These are phyloP conservation scores for Chaetomiaceae sp. DNA, from an alignment of 2,329 filamentous ascomycete genomes.

Conservation along the genomic window DNA sequence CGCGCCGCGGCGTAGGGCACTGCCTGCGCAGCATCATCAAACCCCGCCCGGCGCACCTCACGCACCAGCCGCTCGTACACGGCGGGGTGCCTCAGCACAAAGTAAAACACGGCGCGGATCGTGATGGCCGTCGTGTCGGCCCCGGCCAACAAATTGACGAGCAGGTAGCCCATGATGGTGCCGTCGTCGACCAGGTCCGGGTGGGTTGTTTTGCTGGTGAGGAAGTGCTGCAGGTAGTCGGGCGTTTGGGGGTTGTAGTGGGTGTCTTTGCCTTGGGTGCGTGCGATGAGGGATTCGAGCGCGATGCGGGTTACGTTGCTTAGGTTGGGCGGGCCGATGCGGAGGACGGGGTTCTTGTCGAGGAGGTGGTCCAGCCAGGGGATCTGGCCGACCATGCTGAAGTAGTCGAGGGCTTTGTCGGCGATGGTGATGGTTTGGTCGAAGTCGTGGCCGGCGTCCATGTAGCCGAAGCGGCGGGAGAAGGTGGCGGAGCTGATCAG, in stretches of 20 bases:
- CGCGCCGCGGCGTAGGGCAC: constrained; percentile 21
- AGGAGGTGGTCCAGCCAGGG: constrained; percentile 22
- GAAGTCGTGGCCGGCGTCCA: not conserved
- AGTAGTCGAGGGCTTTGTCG: not conserved
- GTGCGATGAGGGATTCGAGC: constrained; percentile 24
- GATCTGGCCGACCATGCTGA: not conserved
- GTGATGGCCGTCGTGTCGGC: constrained; percentile 63
- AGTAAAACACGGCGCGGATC: constrained; percentile 57
- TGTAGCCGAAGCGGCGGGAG: not conserved
- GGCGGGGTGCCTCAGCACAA: constrained; percentile 50
- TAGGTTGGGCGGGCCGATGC: constrained; percentile 32
- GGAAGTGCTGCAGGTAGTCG: constrained; percentile 54
- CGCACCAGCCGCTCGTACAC: constrained; percentile 44
- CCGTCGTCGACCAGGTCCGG: constrained; percentile 48
- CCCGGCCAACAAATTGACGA: constrained; percentile 35
- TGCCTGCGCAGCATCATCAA: constrained; percentile 4
- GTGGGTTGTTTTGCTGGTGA: constrained; percentile 48
- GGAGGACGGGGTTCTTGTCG: constrained; percentile 36
- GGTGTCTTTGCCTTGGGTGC: constrained; percentile 14
- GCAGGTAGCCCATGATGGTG: constrained; percentile 17
- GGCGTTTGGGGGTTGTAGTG: not conserved
- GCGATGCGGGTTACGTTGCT: constrained; percentile 28
- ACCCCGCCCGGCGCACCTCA: constrained; percentile 47
- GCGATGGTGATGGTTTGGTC: not conserved
- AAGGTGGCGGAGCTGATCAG: not conserved